A percentile compares a stretch with the other conserved stretches of the same genome.
Conservation (phyloP, 169 alveolate genomes). For the Sarcocystis neurona region DNA sequence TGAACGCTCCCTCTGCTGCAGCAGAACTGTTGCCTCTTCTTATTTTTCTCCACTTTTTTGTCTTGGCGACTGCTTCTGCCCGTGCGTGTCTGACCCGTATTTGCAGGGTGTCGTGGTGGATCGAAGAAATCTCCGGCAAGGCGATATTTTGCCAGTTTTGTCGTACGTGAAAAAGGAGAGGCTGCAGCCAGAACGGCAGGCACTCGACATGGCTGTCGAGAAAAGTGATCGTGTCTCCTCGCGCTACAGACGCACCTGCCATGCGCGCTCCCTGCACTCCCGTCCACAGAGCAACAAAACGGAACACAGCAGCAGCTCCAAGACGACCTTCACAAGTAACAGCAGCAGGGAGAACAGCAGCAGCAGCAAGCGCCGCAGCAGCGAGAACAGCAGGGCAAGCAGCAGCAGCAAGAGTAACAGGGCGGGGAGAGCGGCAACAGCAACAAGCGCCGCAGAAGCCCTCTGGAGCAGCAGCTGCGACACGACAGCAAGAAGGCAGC, state of each 20-base stretch:
- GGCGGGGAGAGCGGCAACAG: too few relatives aligned
- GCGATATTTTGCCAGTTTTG: conserved; percentile 60
- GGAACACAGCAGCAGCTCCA: neutral
- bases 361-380: conserved; percentile 15
- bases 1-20: too few relatives aligned
- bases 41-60: too few relatives aligned
- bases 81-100: too few relatives aligned
- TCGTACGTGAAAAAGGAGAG: conserved; percentile 55
- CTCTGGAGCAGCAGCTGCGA: too few relatives aligned
- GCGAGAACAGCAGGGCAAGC: too few relatives aligned
- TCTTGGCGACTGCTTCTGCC: too few relatives aligned
- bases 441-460: too few relatives aligned
- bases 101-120: conserved; percentile 54
- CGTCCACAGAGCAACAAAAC: neutral
- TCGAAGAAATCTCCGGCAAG: conserved; percentile 67
- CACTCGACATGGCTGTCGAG: conserved; percentile 70
- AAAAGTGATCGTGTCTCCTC: conserved; percentile 52
- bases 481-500: too few relatives aligned
- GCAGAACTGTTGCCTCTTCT: neutral
- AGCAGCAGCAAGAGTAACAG: too few relatives aligned
- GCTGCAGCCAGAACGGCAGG: conserved; percentile 67
- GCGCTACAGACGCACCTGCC: conserved; percentile 64
- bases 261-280: conserved; percentile 63
- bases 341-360: neutral
- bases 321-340: neutral